Evolutionary conservation across 2,329 filamentous ascomycete species (phyloP), one percentile per base, ranked within the genome.

Genomic region (Corniculantispora saksenae): DNA sequence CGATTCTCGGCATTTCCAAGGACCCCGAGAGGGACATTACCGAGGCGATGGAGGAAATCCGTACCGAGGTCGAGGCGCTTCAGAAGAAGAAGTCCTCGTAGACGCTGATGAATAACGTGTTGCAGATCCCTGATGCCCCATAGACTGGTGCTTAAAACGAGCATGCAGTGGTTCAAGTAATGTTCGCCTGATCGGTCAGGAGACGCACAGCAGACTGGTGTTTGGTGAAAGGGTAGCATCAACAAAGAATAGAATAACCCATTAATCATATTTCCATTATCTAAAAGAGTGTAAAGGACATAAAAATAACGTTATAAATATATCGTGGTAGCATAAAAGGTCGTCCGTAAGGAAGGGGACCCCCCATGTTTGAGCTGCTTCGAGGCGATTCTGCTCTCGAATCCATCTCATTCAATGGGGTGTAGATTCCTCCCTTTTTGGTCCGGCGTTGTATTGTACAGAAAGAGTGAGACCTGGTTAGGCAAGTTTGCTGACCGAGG

Each of bases 11-110:
- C 29, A 82, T 98, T 45, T 90, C 92, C 1, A 87, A 87, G 68
- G 93, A 97, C 74, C 89, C 89, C 0, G 88, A 88, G 62, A 81
- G 82, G 32, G 93, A 96, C 70, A 83, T 96, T 57, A 89, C 91
- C 66, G 92, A 95, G 72, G 91, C 91, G 32, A 84, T 96, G 12
- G 82, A 84, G 45, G 92, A 97, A 79, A 83, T 97, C 61, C 87
- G 83, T 72, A 82, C 80, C 6, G 93, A 97, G 77, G 85, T 97
- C 40, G 89, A 91, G 73, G 84, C 70, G 15, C 70, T 68, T 15
- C 48, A 61, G 25, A 65, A 54, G 45, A 66, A 62, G 66, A 64
- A 43, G 17, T 43, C 35, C 61, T 61, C 48, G 9, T 27, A 61
- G 54, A 40, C 40, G 17, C 13, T 21, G 32, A 19, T 32, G 57